A percentile compares a stretch with the other conserved stretches of the same genome.
Evolutionary conservation across 2,329 filamentous ascomycete genomes (phyloP).

Genomic region (Colletotrichum salicis): DNA sequence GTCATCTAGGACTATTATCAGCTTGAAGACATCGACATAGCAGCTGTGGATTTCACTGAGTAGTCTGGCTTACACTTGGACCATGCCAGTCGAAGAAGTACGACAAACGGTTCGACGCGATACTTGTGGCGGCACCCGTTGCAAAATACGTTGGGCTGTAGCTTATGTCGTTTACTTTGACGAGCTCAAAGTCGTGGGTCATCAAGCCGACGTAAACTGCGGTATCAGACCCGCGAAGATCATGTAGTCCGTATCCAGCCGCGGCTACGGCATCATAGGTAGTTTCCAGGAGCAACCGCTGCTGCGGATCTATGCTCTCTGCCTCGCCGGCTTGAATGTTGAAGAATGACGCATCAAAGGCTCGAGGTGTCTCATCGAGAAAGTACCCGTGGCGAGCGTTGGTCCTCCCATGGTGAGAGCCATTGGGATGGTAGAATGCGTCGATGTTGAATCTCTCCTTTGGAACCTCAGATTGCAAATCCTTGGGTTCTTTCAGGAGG

Average conservation of each 20-base stretch:
- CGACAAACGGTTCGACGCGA: slow-evolving; percentile 51
- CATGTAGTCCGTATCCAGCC: slow-evolving; percentile 23
- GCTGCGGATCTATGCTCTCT: slow-evolving; percentile 47
- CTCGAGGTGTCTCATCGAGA: slow-evolving; percentile 34
- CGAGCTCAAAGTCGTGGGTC: slow-evolving; percentile 40
- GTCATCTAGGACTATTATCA: slow-evolving; percentile 43
- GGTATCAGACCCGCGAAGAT: slow-evolving; percentile 4
- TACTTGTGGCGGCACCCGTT: slow-evolving; percentile 46
- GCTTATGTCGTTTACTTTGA: slow-evolving; percentile 39
- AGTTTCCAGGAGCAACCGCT: slow-evolving; percentile 46
- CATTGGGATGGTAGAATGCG: slow-evolving; percentile 10
- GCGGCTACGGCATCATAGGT: slow-evolving; percentile 46
- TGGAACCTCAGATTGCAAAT: slow-evolving; percentile 8
- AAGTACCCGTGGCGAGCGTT: slow-evolving; percentile 39
- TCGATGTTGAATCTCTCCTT: slow-evolving; percentile 18
- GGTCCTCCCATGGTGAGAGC: slow-evolving; percentile 30
- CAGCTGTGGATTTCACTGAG: no score
- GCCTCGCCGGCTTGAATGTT: slow-evolving; percentile 42
- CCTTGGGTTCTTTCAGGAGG: slow-evolving; percentile 30
- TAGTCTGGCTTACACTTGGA: slow-evolving; percentile 41
- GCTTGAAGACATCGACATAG: neutral
- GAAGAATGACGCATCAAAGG: slow-evolving; percentile 45
- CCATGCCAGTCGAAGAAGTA: slow-evolving; percentile 53
- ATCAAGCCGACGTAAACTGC: slow-evolving; percentile 38
- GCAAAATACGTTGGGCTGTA: slow-evolving; percentile 42